These are phyloP conservation scores for Elsinoe ampelina DNA, from an alignment of 2,329 filamentous ascomycete genomes.

Conservation along the genomic window DNA sequence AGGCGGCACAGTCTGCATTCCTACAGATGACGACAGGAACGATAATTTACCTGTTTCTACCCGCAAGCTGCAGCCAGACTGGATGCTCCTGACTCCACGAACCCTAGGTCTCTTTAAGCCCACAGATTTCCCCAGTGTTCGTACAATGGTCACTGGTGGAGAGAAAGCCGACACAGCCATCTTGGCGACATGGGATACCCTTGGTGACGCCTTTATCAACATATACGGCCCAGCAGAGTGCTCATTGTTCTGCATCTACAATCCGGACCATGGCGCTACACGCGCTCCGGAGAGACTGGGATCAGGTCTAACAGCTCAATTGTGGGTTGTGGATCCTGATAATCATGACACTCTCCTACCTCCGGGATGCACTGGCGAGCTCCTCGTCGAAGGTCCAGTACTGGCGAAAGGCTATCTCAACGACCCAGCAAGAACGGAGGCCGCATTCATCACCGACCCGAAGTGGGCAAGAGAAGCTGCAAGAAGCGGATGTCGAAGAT, in stretches of 20 bases:
- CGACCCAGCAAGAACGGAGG: constrained; percentile 21
- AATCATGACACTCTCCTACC: constrained; percentile 26
- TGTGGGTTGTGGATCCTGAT: constrained; percentile 25
- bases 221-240: constrained; percentile 8
- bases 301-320: constrained; percentile 14
- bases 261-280: not conserved
- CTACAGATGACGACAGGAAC: constrained; percentile 37
- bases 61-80: constrained; percentile 31
- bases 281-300: constrained; percentile 14
- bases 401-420: constrained; percentile 35
- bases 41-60: constrained; percentile 39
- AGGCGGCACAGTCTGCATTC: constrained; percentile 27
- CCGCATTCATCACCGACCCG: constrained; percentile 22
- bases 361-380: constrained; percentile 36
- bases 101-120: constrained; percentile 23
- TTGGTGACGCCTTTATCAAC: not conserved
- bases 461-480: not conserved
- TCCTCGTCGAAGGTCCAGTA: constrained; percentile 36
- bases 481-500: not conserved
- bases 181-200: not conserved
- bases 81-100: constrained; percentile 38
- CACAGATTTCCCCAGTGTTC: constrained; percentile 18
- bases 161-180: constrained; percentile 16
- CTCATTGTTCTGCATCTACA: not conserved
- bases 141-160: constrained; percentile 21